phyloP scores from a whole-genome alignment of 495 filamentous ascomycete species.

The Copromyces sp. region DNA sequence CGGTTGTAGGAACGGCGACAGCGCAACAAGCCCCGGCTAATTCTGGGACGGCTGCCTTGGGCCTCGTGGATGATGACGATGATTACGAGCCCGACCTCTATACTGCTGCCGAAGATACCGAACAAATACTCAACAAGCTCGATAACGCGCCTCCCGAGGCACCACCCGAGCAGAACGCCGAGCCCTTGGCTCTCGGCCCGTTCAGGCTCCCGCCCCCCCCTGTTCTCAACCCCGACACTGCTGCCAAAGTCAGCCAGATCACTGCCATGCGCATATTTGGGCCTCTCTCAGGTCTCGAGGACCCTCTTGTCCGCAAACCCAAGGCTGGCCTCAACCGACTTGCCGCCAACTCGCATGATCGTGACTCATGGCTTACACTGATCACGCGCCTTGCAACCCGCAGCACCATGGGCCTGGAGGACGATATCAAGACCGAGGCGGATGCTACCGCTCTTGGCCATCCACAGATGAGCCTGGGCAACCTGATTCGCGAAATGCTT shows the following conservation, averaged over 20 bases:
- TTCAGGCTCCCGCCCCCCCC: constrained; percentile 77
- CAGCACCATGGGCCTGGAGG: constrained; percentile 56
- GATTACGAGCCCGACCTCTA: constrained; percentile 84
- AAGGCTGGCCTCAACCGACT: constrained; percentile 68
- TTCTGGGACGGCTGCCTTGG: constrained; percentile 37
- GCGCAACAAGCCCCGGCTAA: constrained; percentile 33
- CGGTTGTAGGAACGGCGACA: background rate
- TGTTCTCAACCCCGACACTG: constrained; percentile 56
- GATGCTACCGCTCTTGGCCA: constrained; percentile 9
- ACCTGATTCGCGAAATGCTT: constrained; percentile 67
- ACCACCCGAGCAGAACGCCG: constrained; percentile 18
- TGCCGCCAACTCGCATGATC: constrained; percentile 75
- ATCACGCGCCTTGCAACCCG: constrained; percentile 80
- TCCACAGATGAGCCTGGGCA: constrained; percentile 38
- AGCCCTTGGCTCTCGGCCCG: constrained; percentile 41
- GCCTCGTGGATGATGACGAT: constrained; percentile 63
- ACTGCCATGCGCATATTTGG: constrained; percentile 67
- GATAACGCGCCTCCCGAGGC: constrained; percentile 51
- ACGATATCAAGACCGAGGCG: constrained; percentile 43
- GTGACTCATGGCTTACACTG: constrained; percentile 84
- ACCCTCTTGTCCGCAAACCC: constrained; percentile 39
- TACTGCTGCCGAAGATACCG: constrained; percentile 55
- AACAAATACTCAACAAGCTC: constrained; percentile 61
- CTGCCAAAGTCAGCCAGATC: constrained; percentile 53
- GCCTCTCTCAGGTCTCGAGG: constrained; percentile 59